Base-by-base conservation (phyloP, 306 rosid species). In the Prunus fruticosa region DNA sequence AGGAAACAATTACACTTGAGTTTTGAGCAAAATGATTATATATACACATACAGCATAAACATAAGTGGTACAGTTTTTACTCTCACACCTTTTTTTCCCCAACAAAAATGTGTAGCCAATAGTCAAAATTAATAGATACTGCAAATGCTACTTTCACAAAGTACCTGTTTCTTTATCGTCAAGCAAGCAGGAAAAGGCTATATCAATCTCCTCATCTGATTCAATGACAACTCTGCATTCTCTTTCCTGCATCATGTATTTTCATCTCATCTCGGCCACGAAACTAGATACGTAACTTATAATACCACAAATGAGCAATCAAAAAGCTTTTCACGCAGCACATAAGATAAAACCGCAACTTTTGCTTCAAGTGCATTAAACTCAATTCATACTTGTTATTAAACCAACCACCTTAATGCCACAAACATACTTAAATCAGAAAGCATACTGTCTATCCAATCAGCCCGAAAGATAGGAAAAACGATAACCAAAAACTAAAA, bases 171-270 rank as follows among this genome's bases (percentile, higher is more conserved):
- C 81, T 63, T 80, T 82, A 72, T 83, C 89, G 60, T 81, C 86
- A 64, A 82, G 38, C 88, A 92, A 80, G 87, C 89, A 96, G 81
- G 92, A 87, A 82, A 92, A 88, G 69, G 81, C 89, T 83, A 72
- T 85, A 58, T 86, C 90, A 8, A 77, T 73, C 78, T 96, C 99
- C 84, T 92, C 99, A 69, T 96, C 99, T 2, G 98, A 91, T 67
- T 91, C 98, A 57, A 92, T 87, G 80, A 89, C 72, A 74, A 96
- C 74, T 86, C 85, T 81, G 67, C 77, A 64, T 83, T 84, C 88
- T 79, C 82, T 83, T 83, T 82, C 93, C 86, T 84, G 90, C 80
- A 82, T 79, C 38, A 74, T 47, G 72, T 19, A 19, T 86, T 82
- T 87, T 66, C 84, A 80, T 80, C 11, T 76, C 66, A 64, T 79